A percentile compares a stretch with the other conserved stretches of the same genome.
phyloP scores from a whole-genome alignment of 495 filamentous ascomycete genomes.

The Astrocystis sublimbata region DNA sequence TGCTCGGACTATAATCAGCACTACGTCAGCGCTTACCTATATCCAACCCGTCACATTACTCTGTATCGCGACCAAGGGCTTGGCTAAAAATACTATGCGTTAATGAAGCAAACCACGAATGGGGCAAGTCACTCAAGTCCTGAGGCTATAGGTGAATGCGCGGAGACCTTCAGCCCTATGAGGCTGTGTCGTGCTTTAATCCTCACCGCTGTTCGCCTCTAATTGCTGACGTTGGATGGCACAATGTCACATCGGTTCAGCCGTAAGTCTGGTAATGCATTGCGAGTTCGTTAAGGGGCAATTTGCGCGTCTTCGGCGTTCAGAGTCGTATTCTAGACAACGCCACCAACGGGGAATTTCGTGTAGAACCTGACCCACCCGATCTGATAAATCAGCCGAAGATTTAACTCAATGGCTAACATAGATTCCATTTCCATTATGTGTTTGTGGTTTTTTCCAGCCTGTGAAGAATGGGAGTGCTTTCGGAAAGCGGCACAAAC shows the following conservation, averaged over 20 bases:
- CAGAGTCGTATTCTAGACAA: background rate
- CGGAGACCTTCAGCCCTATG: constrained; percentile 18
- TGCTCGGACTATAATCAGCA: background rate
- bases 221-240: constrained; percentile 13
- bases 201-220: constrained; percentile 10
- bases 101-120: background rate
- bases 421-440: no score
- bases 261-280: no score
- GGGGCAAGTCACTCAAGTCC: background rate
- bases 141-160: background rate
- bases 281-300: no score
- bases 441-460: background rate
- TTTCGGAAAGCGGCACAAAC: background rate
- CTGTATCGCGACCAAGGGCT: background rate
- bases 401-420: no score
- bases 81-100: no score
- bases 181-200: background rate
- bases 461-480: background rate
- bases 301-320: background rate
- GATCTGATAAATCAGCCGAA: background rate
- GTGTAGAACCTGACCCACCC: background rate
- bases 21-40: background rate
- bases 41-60: no score
- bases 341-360: background rate
- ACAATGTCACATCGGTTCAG: background rate